phyloP scores from a whole-genome alignment of 352 stramenopile genomes.

The Phytophthora idaei region DNA sequence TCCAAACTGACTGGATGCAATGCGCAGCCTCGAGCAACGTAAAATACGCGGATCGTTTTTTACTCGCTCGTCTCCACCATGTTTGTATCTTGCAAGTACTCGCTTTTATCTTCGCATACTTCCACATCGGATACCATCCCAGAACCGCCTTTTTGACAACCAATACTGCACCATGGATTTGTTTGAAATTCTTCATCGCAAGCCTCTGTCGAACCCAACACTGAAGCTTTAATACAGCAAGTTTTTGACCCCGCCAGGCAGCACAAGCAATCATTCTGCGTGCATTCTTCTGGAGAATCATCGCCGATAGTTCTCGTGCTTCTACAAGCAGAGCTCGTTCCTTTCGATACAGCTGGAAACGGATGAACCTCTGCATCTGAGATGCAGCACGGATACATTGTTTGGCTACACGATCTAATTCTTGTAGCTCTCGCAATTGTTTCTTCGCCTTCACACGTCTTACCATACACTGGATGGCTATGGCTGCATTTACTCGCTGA shows the following conservation, averaged over 20 bases:
- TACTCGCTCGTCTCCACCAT: constrained; percentile 49
- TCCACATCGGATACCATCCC: constrained; percentile 27
- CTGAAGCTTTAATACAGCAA: constrained; percentile 38
- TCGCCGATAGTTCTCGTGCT: constrained; percentile 46
- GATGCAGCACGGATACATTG: constrained; percentile 15
- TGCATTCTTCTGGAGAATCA: constrained; percentile 55
- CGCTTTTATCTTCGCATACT: constrained; percentile 18
- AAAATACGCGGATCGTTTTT: constrained; percentile 27
- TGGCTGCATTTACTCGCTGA: constrained; percentile 40
- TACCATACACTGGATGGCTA: constrained; percentile 50
- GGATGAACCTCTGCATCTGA: constrained; percentile 49
- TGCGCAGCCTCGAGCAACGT: constrained; percentile 42
- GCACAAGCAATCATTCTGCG: constrained; percentile 33
- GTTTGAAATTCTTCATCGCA: constrained; percentile 8
- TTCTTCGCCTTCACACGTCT: constrained; percentile 22
- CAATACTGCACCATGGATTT: constrained; percentile 14
- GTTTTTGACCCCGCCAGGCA: constrained; percentile 15
- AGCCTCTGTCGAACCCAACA: constrained; percentile 40
- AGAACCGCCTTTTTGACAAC: constrained; percentile 24
- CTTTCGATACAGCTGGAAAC: constrained; percentile 45
- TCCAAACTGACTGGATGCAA: constrained; percentile 58
- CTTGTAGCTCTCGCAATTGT: constrained; percentile 23
- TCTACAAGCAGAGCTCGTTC: constrained; percentile 37
- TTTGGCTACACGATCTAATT: constrained; percentile 14
- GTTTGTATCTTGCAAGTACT: constrained; percentile 36